Evolutionary conservation across 192 early-diverging fungal genomes (phyloP).

Genomic region (Backusella circina): DNA sequence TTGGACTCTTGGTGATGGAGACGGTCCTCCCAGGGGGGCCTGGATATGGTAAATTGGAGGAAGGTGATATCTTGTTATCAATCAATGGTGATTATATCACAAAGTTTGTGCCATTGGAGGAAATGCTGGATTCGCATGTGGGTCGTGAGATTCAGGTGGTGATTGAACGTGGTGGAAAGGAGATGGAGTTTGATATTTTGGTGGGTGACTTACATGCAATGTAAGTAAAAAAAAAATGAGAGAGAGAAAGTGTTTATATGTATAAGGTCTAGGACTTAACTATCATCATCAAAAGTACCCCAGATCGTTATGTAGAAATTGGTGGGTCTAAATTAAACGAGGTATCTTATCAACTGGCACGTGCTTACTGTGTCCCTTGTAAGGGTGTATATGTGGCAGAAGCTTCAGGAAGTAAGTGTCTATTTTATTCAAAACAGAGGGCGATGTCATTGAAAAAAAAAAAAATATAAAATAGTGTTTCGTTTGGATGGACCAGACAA

Average conservation of each 20-base stretch:
- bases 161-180: constrained; percentile 73
- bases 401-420: constrained; percentile 42
- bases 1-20: constrained; percentile 79
- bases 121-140: constrained; percentile 66
- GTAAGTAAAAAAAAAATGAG: constrained; percentile 9
- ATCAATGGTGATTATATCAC: constrained; percentile 73
- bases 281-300: too few relatives aligned
- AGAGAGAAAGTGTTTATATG: too few relatives aligned
- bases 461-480: constrained; percentile 43
- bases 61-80: constrained; percentile 71
- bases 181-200: constrained; percentile 49
- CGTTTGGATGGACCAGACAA: constrained; percentile 64
- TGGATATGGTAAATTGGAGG: constrained; percentile 60
- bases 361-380: constrained; percentile 63
- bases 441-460: not conserved
- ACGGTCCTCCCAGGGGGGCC: constrained; percentile 73
- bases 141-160: constrained; percentile 50
- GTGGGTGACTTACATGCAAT: constrained; percentile 78
- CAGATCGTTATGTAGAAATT: constrained; percentile 80
- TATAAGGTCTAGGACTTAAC: too few relatives aligned
- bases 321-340: constrained; percentile 77
- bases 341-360: constrained; percentile 71
- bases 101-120: constrained; percentile 78
- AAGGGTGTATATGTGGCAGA: constrained; percentile 78
- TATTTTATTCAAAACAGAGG: not conserved